Percentiles rank a stretch among this genome's conserved stretches.
Conservation (phyloP, 139 green algal species). For the Chlamydomonas schloesseri region DNA sequence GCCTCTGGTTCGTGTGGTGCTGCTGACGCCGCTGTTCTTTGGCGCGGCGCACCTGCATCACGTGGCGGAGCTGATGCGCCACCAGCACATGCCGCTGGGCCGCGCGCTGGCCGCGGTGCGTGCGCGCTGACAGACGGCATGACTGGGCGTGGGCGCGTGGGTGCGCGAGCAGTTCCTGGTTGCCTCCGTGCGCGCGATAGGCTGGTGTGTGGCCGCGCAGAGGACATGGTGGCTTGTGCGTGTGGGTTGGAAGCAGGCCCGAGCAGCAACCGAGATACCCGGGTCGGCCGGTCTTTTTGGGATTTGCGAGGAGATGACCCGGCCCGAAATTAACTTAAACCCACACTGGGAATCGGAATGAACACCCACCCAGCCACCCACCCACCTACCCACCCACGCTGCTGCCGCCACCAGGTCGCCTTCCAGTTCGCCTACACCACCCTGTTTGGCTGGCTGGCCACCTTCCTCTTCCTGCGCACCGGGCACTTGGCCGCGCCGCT, state of each 20-base stretch:
- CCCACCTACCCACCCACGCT: neutral
- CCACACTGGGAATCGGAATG: too few relatives aligned
- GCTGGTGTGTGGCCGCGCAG: too few relatives aligned
- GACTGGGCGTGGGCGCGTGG: too few relatives aligned
- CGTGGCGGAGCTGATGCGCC: slow-evolving; percentile 63
- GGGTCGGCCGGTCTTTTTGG: too few relatives aligned
- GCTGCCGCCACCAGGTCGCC: slow-evolving; percentile 39
- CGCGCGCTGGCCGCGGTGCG: slow-evolving; percentile 20
- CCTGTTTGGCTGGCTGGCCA: slow-evolving; percentile 81
- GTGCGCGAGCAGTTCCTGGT: too few relatives aligned
- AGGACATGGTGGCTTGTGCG: too few relatives aligned
- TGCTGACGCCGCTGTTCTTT: slow-evolving; percentile 83
- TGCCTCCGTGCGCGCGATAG: too few relatives aligned
- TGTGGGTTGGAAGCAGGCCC: too few relatives aligned
- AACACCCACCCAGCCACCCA: neutral
- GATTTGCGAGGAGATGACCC: too few relatives aligned
- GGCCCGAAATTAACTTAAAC: too few relatives aligned
- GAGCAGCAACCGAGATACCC: too few relatives aligned
- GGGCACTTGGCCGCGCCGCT: slow-evolving; percentile 60
- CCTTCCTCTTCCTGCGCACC: slow-evolving; percentile 72
- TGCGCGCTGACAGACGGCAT: too few relatives aligned
- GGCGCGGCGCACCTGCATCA: slow-evolving; percentile 86
- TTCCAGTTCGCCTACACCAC: slow-evolving; percentile 81
- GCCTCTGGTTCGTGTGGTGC: slow-evolving; percentile 17
- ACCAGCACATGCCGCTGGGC: slow-evolving; percentile 28